Evolutionary conservation across 164 flowering plant genomes (phyloP), one percentile per base, ranked within the genome.

Genomic region (Platanus orientalis): DNA sequence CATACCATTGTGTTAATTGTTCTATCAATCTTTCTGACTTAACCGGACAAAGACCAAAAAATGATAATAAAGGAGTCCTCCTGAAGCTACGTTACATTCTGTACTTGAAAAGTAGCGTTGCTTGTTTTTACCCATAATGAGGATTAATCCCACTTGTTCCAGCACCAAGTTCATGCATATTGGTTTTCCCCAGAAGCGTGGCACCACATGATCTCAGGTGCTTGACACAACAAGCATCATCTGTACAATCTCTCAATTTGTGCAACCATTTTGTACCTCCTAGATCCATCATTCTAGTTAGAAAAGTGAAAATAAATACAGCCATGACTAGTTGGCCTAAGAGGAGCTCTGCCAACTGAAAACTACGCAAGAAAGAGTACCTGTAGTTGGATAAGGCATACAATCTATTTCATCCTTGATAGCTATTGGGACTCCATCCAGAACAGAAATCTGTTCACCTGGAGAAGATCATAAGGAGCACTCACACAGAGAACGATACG

Each of bases 161-260:
- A 30, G 81, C 78, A 32, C 98, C 98, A 69, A 94, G 96, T 74
- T 94, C 98, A 65, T 94, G 98, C 98, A 94, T 94, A 67, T 94
- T 94, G 62, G 97, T 90, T 67, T 90, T 94, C 49, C 98, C 98
- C 36, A 90, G 85, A 57, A 94, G 69, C 53, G 90, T 49, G 28
- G 98, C 97, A 56, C 97, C 98, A 62, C 97, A 94, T 58, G 64
- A 74, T 66, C 94, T 79, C 29, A 94, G 83, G 58, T 76, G 80
- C 66, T 64, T 73, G 25, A 90, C 91, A 67, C 95, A 89, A 66
- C 75, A 77, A 20, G 98, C 98, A 70, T 94, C 98, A 16, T 73
- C 72, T 54, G 48, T 71, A 54, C 96, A 90, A 52, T 75, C 69
- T 73, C 97, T 83, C 54, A 78, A 21, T 72, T 84, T 87, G 75